Evolutionary conservation across 495 filamentous ascomycete genomes (phyloP), one percentile per base, ranked within the genome.

Genomic region (Entonaema liquescens): DNA sequence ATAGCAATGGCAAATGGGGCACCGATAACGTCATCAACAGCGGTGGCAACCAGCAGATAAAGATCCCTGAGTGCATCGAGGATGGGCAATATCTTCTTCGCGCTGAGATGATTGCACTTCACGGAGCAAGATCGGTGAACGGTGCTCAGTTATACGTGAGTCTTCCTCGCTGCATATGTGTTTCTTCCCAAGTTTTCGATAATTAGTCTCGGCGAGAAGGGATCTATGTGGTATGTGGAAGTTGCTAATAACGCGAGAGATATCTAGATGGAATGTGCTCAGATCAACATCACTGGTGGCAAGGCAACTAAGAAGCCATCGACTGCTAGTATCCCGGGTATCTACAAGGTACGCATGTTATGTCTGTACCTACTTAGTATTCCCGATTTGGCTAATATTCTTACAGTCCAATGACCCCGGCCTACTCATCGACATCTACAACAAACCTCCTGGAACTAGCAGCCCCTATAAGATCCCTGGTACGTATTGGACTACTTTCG

Each of bases 131-230:
- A 0, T 75, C 74, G 0, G 29, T 58, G 0, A 79, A 74, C 9
- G 80, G 81, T 5, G 83, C 84, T 2, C 84, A 88, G 72, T 79
- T 88, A 25, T 88, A 85, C 56, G 83, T 85, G 68, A 44, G 77
- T 73, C 2, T 33, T 33, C 29, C 29, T 7, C 7, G 7, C 29
- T 33, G 31, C 31, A 7, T 33, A 2, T 9, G 31, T 33, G 11
- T n/a, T n/a, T n/a, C n/a, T n/a, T n/a, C n/a, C n/a, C n/a, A n/a
- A n/a, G n/a, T n/a, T n/a, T n/a, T n/a, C n/a, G 31, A 7, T 6
- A 5, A 33, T 33, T 7, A 33, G 5, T 35, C 23, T 25, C 13
- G 23, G 28, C 5, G 12, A 12, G 11, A 3, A n/a, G 2, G 28
- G 15, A 17, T 19, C 6, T 56, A 35, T 29, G 17, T 31, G 50